phyloP scores from a whole-genome alignment of 345 rosid genomes.

The Populus davidiana region DNA sequence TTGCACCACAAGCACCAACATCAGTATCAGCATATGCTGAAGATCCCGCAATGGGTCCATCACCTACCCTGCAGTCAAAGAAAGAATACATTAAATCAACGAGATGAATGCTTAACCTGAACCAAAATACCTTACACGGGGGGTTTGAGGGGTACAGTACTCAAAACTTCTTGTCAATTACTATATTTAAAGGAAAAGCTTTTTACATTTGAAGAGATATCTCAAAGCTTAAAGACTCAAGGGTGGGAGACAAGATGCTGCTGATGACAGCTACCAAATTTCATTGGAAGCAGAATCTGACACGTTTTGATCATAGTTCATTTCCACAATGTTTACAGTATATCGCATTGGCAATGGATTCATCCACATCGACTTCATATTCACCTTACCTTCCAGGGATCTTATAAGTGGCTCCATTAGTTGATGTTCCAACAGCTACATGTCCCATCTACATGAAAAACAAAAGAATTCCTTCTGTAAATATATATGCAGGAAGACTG shows the following conservation, averaged over 20 bases:
- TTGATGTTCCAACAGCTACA: constrained; percentile 93
- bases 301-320: not conserved
- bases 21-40: constrained; percentile 80
- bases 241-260: not conserved
- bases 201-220: not conserved
- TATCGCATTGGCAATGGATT: not conserved
- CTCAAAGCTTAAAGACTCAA: not conserved
- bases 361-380: not conserved
- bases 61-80: constrained; percentile 66
- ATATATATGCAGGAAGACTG: not conserved
- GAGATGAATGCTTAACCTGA: no score
- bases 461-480: constrained; percentile 5
- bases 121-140: no score
- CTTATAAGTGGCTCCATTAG: constrained; percentile 94
- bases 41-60: constrained; percentile 91
- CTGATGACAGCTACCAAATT: not conserved
- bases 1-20: constrained; percentile 96
- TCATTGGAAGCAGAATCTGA: not conserved
- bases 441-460: constrained; percentile 55
- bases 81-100: constrained; percentile 16
- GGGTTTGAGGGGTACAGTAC: not conserved
- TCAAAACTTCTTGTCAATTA: no score
- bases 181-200: not conserved
- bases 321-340: not conserved
- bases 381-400: constrained; percentile 79